Percentiles rank a stretch among this genome's conserved stretches.
phyloP scores from a whole-genome alignment of 345 rosid species.

The Salix koriyanagi region DNA sequence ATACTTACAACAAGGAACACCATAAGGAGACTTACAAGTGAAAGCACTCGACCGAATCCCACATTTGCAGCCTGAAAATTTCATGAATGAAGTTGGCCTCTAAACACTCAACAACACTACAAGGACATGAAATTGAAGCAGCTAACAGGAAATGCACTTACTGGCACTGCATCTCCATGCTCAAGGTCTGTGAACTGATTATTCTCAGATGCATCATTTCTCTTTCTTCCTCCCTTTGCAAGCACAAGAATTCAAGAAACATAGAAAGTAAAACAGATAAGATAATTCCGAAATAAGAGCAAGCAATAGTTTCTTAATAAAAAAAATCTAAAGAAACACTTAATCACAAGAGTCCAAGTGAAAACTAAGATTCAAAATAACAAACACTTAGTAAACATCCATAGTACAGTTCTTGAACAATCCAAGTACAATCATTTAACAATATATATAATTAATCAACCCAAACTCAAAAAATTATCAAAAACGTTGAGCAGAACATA shows the following conservation, averaged over 20 bases:
- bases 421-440: neutral
- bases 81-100: neutral
- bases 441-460: neutral
- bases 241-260: neutral
- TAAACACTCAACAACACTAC: neutral
- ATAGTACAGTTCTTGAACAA: neutral
- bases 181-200: neutral
- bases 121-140: neutral
- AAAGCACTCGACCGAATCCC: neutral
- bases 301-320: neutral
- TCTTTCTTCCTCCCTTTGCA: neutral
- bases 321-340: neutral
- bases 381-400: neutral
- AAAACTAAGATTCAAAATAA: neutral
- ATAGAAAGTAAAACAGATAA: neutral
- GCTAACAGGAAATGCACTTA: neutral
- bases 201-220: neutral
- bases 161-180: neutral
- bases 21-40: neutral
- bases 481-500: neutral
- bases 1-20: neutral
- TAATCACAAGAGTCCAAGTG: neutral
- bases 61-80: neutral
- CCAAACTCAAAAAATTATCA: no score
- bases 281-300: neutral